Evolutionary conservation across 495 filamentous ascomycete species (phyloP), one percentile per base, ranked within the genome.

Genomic region (Annulohypoxylon moriforme): DNA sequence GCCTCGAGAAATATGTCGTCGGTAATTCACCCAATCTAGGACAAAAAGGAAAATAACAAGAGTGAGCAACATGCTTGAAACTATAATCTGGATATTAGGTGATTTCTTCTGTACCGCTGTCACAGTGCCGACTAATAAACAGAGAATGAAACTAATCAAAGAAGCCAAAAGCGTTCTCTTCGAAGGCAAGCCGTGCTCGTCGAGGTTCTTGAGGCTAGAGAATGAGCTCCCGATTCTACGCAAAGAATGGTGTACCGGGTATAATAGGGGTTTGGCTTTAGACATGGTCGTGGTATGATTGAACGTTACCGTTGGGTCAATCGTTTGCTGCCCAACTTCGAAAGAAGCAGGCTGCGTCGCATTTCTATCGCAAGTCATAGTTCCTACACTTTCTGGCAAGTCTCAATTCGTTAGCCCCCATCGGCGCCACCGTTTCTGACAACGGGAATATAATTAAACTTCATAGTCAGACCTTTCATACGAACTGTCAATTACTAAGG

Each of bases 201-300:
- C 29, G 10, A 18, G 50, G 20, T 16, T 34, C 9, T 20, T 11
- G 16, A 55, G 50, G 7, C 16, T 33, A 55, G 50, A 31, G 50
- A 55, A 55, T 8, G 50, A 33, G 10, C 29, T 55, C n/a, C 50
- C 29, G 5, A 55, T 55, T 34, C 50, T 55, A 24, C 50, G 50
- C 27, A 55, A 10, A 49, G 46, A 25, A 50, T 1, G 22, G 6
- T n/a, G 47, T 14, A 50, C 11, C 22, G 47, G 47, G 22, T 13
- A 11, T 4, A 50, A 34, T 55, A 34, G 27, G 29, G 50, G 29
- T 55, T 11, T 55, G 14, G 50, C n/a, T 34, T 34, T 33, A 33
- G 50, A 20, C 50, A 55, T 55, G 7, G 50, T 25, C 29, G 16
- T 5, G 27, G 34, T 20, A 9, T 20, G 40, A 44, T 55, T n/a